Evolutionary conservation across 2,329 filamentous ascomycete species (phyloP).

Genomic region (Shiraia sp.): DNA sequence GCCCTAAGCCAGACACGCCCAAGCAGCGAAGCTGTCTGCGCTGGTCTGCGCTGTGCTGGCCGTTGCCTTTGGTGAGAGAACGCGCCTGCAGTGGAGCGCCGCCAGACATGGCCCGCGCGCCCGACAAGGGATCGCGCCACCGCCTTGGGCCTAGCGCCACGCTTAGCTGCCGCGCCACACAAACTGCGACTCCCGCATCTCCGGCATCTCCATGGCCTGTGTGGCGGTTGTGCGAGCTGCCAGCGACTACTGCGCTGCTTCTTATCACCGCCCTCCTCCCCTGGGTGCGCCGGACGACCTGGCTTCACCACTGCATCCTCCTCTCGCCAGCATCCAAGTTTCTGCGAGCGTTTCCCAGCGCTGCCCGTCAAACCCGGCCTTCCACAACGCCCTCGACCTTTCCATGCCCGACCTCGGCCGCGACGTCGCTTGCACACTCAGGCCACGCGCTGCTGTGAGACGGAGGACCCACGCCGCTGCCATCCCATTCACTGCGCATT

Average conservation of each 20-base stretch:
- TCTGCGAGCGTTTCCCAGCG: constrained; percentile 5
- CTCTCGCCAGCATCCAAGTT: constrained; percentile 7
- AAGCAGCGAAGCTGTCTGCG: too few species aligned
- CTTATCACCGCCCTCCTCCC: constrained; percentile 20
- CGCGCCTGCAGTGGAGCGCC: constrained; percentile 7
- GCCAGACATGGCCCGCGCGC: constrained; percentile 20
- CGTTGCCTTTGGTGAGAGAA: background rate
- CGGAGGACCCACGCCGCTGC: background rate
- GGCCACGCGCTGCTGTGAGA: constrained; percentile 1
- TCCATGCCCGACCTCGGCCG: background rate
- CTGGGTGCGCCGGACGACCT: constrained; percentile 2
- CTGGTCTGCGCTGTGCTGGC: too few species aligned
- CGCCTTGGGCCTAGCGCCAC: constrained; percentile 6
- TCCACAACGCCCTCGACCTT: background rate
- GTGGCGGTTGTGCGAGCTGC: too few species aligned
- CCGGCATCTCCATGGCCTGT: constrained; percentile 44
- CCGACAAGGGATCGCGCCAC: constrained; percentile 21
- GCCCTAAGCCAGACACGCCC: too few species aligned
- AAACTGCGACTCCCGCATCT: constrained; percentile 24
- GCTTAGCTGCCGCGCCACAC: constrained; percentile 29
- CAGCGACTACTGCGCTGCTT: constrained; percentile 1
- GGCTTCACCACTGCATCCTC: background rate
- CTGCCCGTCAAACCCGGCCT: constrained; percentile 5
- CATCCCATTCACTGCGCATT: too few species aligned
- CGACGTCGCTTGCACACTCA: background rate